phyloP scores from a whole-genome alignment of 345 rosid species.

The Psidium friedrichsthalianum region DNA sequence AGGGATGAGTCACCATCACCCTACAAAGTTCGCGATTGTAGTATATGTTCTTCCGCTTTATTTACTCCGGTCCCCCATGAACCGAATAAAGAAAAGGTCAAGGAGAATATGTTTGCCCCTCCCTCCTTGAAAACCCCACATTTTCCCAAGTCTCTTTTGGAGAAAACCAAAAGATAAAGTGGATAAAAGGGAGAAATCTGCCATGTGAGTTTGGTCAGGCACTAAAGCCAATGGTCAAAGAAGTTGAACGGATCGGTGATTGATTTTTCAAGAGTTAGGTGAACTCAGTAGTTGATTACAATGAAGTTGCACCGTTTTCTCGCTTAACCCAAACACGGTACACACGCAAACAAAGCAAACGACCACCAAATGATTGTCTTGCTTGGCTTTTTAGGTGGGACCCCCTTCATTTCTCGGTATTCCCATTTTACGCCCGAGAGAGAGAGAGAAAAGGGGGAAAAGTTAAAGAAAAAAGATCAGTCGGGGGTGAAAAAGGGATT shows the following conservation, averaged over 20 bases:
- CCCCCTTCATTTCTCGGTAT: background rate
- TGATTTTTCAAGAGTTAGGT: conserved; percentile 7
- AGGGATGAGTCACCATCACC: background rate
- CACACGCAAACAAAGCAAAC: background rate
- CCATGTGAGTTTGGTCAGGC: background rate
- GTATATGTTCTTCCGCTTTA: background rate
- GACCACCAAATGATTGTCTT: background rate
- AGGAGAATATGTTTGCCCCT: background rate
- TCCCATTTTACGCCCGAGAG: background rate
- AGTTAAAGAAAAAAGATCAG: background rate
- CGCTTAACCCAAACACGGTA: background rate
- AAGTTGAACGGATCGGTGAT: background rate
- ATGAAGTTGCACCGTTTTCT: background rate
- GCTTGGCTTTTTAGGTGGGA: background rate
- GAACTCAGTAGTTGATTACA: background rate
- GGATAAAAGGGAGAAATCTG: background rate
- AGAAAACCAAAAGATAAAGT: background rate
- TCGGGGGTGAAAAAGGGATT: background rate
- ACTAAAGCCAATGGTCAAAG: conserved; percentile 9
- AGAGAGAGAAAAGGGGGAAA: background rate
- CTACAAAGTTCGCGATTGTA: background rate
- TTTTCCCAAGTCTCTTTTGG: background rate
- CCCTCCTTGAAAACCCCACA: background rate
- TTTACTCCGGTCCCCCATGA: background rate
- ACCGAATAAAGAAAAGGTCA: background rate